These are phyloP conservation scores for Aegilops umbellulata DNA, from an alignment of 176 grass and related monocot genomes.

Conservation along the genomic window DNA sequence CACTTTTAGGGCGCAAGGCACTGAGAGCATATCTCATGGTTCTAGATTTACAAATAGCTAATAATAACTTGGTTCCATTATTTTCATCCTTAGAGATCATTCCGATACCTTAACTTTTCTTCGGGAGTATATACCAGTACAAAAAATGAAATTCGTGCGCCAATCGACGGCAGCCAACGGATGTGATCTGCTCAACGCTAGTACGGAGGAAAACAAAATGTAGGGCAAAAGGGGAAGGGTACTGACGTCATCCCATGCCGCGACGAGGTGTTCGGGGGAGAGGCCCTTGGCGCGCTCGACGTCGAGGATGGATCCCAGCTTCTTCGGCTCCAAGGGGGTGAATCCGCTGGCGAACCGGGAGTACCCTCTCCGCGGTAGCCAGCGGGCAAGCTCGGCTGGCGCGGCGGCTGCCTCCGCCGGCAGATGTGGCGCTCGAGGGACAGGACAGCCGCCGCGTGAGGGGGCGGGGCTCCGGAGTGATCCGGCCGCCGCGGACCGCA, in stretches of 20 bases:
- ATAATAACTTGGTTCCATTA: not conserved
- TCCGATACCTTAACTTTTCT: not conserved
- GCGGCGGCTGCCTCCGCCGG: not conserved
- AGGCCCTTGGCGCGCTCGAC: constrained; percentile 66
- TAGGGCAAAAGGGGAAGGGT: not conserved
- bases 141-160: not conserved
- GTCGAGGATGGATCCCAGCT: constrained; percentile 73
- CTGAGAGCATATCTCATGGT: not conserved
- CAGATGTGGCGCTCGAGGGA: not conserved
- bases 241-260: constrained; percentile 87
- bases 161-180: not conserved
- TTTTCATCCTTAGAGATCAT: not conserved
- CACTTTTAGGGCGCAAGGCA: not conserved
- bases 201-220: not conserved
- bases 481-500: constrained; percentile 20
- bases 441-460: not conserved
- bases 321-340: constrained; percentile 64
- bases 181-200: not conserved
- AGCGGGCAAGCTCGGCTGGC: constrained; percentile 29
- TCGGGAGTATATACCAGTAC: no score
- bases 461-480: not conserved
- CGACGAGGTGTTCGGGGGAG: constrained; percentile 70
- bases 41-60: not conserved
- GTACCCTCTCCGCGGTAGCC: constrained; percentile 41
- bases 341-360: constrained; percentile 80